Evolutionary conservation across 176 grass and related monocot genomes (phyloP).

Genomic region (Avena atlantica): DNA sequence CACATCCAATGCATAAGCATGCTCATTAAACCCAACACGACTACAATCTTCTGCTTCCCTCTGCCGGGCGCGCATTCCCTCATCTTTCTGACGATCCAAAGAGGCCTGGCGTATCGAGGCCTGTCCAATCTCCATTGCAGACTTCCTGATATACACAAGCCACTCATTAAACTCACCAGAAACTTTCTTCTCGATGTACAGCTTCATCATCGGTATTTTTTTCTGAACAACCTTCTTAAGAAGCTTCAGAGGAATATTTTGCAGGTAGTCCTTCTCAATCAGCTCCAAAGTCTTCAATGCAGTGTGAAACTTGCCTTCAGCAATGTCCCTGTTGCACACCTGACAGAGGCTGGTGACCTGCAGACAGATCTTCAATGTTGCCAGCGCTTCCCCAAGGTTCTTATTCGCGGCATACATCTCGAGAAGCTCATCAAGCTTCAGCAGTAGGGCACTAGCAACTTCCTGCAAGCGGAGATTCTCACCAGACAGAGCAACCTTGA

Average conservation of each 20-base stretch:
- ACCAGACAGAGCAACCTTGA: conserved; percentile 8
- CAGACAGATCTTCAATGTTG: conserved; percentile 6
- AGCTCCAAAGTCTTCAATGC: conserved; percentile 20
- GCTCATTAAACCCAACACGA: conserved; percentile 53
- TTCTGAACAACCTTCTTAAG: conserved; percentile 20
- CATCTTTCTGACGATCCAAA: conserved; percentile 56
- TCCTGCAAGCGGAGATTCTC: conserved; percentile 28
- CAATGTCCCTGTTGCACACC: conserved; percentile 22
- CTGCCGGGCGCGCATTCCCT: conserved; percentile 56
- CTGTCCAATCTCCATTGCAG: conserved; percentile 26
- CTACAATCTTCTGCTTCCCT: conserved; percentile 78
- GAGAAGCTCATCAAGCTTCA: conserved; percentile 23
- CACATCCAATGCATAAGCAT: conserved; percentile 70
- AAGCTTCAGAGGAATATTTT: conserved; percentile 17
- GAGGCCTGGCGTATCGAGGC: conserved; percentile 52
- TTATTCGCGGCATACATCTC: conserved; percentile 18
- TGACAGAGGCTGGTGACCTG: conserved; percentile 23
- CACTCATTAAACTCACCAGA: conserved; percentile 24
- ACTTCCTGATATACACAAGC: conserved; percentile 26
- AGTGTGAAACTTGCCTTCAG: conserved; percentile 13
- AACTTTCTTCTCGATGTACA: conserved; percentile 23
- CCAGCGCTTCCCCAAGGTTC: conserved; percentile 16
- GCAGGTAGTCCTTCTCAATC: conserved; percentile 31
- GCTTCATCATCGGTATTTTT: conserved; percentile 22
- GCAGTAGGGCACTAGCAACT: conserved; percentile 7